Percentiles rank a stretch among this genome's conserved stretches.
Conservation (phyloP, 768 basidiomycete species). For the Phylloporus sp. region DNA sequence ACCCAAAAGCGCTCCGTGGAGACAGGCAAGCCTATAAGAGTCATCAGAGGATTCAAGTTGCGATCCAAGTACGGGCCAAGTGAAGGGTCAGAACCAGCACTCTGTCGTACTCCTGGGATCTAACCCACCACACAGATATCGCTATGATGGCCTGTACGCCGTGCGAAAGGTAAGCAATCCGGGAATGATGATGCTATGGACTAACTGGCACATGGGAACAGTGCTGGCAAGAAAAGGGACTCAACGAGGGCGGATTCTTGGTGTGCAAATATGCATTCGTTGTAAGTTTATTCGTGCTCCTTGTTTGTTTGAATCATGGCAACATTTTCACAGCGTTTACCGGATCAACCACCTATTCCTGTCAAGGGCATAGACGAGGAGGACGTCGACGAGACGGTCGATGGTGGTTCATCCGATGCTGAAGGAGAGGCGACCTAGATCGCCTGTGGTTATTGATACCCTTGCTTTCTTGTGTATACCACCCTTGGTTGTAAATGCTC, state of each 20-base stretch:
- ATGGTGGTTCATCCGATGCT: constrained; percentile 1
- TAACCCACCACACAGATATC: constrained; percentile 49
- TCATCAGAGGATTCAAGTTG: constrained; percentile 74
- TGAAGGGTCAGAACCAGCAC: constrained; percentile 53
- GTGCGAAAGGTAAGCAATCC: constrained; percentile 58
- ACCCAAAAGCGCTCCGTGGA: constrained; percentile 62
- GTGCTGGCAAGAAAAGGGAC: constrained; percentile 74
- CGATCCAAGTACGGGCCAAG: constrained; percentile 69
- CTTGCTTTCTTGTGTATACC: too few relatives aligned
- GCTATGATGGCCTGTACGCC: constrained; percentile 85
- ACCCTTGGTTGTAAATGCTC: too few relatives aligned
- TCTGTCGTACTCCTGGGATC: neutral
- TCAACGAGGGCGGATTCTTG: constrained; percentile 62
- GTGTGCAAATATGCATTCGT: constrained; percentile 88
- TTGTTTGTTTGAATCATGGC: neutral
- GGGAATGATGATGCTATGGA: neutral
- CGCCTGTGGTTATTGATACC: neutral
- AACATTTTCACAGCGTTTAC: constrained; percentile 21
- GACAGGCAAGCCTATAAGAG: constrained; percentile 78
- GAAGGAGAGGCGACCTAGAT: neutral
- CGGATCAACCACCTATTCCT: constrained; percentile 20
- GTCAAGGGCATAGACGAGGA: constrained; percentile 19
- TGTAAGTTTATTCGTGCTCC: constrained; percentile 36
- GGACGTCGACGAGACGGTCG: constrained; percentile 1
- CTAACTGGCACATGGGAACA: constrained; percentile 20